phyloP scores from a whole-genome alignment of 352 stramenopile genomes.

The Globisporangium rhizosaccharum region DNA sequence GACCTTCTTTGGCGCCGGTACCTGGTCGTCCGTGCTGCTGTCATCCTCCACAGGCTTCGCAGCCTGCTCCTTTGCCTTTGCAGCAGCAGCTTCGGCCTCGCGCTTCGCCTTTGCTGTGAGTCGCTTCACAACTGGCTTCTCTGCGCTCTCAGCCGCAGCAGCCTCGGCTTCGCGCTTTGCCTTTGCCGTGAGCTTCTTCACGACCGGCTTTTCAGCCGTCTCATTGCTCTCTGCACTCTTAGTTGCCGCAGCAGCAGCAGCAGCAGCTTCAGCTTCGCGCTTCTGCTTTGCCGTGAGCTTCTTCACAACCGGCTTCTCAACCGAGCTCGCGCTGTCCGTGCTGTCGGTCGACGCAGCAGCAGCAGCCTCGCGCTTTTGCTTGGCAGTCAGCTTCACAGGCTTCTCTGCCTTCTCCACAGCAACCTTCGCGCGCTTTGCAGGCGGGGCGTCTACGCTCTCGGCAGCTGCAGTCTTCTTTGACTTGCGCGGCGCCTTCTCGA shows the following conservation, averaged over 20 bases:
- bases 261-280: constrained; percentile 10
- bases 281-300: constrained; percentile 11
- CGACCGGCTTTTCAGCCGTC: constrained; percentile 2
- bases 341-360: constrained; percentile 10
- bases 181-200: neutral
- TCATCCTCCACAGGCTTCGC: constrained; percentile 4
- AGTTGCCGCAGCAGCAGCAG: constrained; percentile 9
- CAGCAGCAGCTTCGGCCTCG: constrained; percentile 7
- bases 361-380: constrained; percentile 14
- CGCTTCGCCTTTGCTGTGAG: neutral
- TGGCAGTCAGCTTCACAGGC: constrained; percentile 7
- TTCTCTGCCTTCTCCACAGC: constrained; percentile 12
- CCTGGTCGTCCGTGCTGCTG: constrained; percentile 17
- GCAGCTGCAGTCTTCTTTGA: constrained; percentile 14
- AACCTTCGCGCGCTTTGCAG: constrained; percentile 12
- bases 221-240: constrained; percentile 3
- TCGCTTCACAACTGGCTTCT: neutral
- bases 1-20: constrained; percentile 17
- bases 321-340: constrained; percentile 11
- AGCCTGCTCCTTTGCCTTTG: neutral
- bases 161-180: neutral
- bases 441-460: constrained; percentile 13
- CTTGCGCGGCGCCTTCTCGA: constrained; percentile 10
- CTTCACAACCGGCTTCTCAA: constrained; percentile 1
- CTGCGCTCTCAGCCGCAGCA: constrained; percentile 4